Evolutionary conservation across 1,139 yeast species (phyloP).

Genomic region (Hemisphaericaspora subhashii): DNA sequence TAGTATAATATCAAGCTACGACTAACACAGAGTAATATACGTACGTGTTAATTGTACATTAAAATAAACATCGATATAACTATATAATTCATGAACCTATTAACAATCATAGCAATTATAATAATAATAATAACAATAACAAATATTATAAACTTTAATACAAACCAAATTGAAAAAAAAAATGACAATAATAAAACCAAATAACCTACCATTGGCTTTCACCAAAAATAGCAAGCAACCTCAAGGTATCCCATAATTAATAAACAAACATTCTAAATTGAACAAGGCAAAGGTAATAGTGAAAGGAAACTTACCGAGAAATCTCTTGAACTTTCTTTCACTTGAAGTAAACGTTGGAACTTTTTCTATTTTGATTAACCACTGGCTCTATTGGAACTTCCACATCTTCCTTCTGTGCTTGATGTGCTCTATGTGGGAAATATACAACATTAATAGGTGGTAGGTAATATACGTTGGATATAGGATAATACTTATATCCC

Average conservation of each 20-base stretch:
- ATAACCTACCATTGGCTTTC: too few relatives aligned
- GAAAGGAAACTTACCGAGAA: too few relatives aligned
- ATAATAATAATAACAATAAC: too few relatives aligned
- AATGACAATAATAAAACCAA: too few relatives aligned
- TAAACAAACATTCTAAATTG: too few relatives aligned
- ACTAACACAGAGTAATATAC: too few relatives aligned
- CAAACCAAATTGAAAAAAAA: too few relatives aligned
- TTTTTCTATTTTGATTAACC: conserved; percentile 21
- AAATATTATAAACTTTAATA: not conserved
- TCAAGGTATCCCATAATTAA: too few relatives aligned
- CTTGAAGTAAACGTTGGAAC: conserved; percentile 34
- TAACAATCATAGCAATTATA: too few relatives aligned
- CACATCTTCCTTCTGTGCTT: conserved; percentile 18
- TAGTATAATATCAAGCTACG: too few relatives aligned
- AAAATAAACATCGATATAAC: not conserved
- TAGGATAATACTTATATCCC: conserved; percentile 55
- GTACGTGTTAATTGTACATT: not conserved
- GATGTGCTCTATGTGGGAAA: conserved; percentile 59
- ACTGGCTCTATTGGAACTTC: conserved; percentile 13
- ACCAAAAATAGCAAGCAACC: not conserved
- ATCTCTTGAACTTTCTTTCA: too few relatives aligned
- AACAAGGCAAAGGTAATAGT: too few relatives aligned
- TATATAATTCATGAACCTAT: not conserved
- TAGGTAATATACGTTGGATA: conserved; percentile 54
- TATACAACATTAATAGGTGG: conserved; percentile 63